These are phyloP conservation scores for Ogataea nonfermentans DNA, from an alignment of 805 yeast species.

Conservation along the genomic window DNA sequence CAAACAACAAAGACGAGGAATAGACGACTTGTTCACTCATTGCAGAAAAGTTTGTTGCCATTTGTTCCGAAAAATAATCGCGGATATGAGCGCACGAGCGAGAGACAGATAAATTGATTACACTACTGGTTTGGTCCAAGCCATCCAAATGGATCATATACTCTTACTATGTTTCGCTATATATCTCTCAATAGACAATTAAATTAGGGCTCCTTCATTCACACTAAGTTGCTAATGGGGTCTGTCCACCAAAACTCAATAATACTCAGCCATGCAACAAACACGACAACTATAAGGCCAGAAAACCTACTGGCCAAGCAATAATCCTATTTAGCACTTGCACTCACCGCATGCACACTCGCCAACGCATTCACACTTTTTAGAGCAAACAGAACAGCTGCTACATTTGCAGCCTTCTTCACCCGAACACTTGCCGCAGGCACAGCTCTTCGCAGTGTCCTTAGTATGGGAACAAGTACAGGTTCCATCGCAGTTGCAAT, in stretches of 20 bases:
- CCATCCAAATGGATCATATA: no score
- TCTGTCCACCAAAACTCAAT: no score
- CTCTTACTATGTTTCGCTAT: no score
- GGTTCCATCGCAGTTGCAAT: slow-evolving; percentile 11
- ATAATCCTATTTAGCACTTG: no score
- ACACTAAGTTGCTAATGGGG: no score
- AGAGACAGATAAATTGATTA: background rate
- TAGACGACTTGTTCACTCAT: slow-evolving; percentile 24
- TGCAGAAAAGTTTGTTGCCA: slow-evolving; percentile 14
- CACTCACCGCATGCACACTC: background rate
- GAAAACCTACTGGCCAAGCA: no score
- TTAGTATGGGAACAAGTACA: slow-evolving; percentile 6
- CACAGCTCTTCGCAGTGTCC: background rate
- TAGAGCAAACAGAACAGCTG: slow-evolving; percentile 6
- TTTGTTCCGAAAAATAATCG: slow-evolving; percentile 11
- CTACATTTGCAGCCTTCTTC: slow-evolving; percentile 14
- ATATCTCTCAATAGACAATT: no score
- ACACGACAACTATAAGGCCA: no score
- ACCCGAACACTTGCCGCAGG: slow-evolving; percentile 14
- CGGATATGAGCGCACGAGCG: slow-evolving; percentile 2
- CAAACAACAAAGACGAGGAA: slow-evolving; percentile 35
- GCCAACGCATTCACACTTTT: slow-evolving; percentile 8
- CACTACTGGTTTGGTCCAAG: no score
- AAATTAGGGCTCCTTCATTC: no score
- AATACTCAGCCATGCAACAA: no score